phyloP scores from a whole-genome alignment of 2,329 filamentous ascomycete genomes.

The Trichoderma arundinaceum region DNA sequence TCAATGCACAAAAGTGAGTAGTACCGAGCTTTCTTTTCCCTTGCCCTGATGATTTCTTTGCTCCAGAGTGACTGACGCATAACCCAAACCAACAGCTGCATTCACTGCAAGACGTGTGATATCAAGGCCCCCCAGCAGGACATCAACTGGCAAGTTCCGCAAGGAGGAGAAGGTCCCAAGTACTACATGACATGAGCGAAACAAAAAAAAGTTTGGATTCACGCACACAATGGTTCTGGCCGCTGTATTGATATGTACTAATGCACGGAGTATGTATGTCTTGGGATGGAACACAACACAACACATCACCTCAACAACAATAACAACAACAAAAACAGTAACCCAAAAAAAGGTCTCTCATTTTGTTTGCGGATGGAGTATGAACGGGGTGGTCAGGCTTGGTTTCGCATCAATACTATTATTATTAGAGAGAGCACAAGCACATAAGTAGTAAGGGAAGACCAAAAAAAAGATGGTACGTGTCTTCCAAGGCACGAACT shows the following conservation, averaged over 20 bases:
- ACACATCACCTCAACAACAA: neutral
- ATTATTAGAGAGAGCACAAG: neutral
- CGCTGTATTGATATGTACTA: conserved; percentile 15
- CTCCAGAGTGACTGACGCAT: conserved; percentile 6
- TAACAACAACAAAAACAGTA: neutral
- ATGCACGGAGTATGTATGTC: conserved; percentile 10
- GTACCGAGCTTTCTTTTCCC: neutral
- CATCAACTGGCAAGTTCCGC: conserved; percentile 95
- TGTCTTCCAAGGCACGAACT: neutral
- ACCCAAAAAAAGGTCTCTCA: neutral
- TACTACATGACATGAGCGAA: conserved; percentile 67
- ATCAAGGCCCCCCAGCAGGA: conserved; percentile 97
- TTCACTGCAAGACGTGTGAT: conserved; percentile 99
- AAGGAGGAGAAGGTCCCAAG: conserved; percentile 81
- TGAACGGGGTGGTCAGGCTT: conserved; percentile 5
- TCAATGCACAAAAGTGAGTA: conserved; percentile 94
- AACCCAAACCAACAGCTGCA: conserved; percentile 67
- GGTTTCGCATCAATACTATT: neutral
- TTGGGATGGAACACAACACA: neutral
- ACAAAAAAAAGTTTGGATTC: neutral
- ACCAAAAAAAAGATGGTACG: neutral
- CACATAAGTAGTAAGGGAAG: neutral
- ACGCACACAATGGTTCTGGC: neutral
- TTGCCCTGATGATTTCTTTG: neutral
- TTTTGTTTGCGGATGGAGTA: neutral